Evolutionary conservation across 2,329 filamentous ascomycete species (phyloP).

Genomic region (Aspergillus vadensis): DNA sequence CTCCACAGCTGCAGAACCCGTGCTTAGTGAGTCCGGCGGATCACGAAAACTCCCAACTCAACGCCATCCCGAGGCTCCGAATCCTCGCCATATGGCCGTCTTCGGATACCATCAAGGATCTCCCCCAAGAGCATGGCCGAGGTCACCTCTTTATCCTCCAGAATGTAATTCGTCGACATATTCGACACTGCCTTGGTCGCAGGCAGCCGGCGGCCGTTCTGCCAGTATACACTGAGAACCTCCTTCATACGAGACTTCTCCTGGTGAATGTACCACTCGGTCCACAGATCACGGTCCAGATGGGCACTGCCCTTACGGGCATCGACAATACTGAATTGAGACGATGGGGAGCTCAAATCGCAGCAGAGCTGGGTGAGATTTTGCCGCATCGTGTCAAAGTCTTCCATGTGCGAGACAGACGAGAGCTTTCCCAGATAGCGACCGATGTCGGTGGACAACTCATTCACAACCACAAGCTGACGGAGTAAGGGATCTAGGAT

Average conservation of each 20-base stretch:
- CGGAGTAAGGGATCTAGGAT: slow-evolving; percentile 64
- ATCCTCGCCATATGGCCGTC: slow-evolving; percentile 50
- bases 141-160: slow-evolving; percentile 50
- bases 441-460: slow-evolving; percentile 59
- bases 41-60: slow-evolving; percentile 54
- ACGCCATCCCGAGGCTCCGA: slow-evolving; percentile 47
- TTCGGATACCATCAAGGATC: slow-evolving; percentile 60
- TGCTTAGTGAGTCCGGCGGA: slow-evolving; percentile 44
- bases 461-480: slow-evolving; percentile 60
- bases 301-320: slow-evolving; percentile 54
- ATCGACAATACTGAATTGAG: slow-evolving; percentile 51
- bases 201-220: slow-evolving; percentile 40
- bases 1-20: not conserved
- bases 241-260: slow-evolving; percentile 62
- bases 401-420: slow-evolving; percentile 56
- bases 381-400: slow-evolving; percentile 54
- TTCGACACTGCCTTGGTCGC: slow-evolving; percentile 29
- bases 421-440: slow-evolving; percentile 56
- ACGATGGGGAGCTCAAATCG: slow-evolving; percentile 39
- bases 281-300: slow-evolving; percentile 59
- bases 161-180: slow-evolving; percentile 29
- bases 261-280: slow-evolving; percentile 66
- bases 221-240: slow-evolving; percentile 47
- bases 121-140: slow-evolving; percentile 60
- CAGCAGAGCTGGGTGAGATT: slow-evolving; percentile 45